Conservation (phyloP, 2,329 filamentous ascomycete genomes). For the Nemania bipapillata region DNA sequence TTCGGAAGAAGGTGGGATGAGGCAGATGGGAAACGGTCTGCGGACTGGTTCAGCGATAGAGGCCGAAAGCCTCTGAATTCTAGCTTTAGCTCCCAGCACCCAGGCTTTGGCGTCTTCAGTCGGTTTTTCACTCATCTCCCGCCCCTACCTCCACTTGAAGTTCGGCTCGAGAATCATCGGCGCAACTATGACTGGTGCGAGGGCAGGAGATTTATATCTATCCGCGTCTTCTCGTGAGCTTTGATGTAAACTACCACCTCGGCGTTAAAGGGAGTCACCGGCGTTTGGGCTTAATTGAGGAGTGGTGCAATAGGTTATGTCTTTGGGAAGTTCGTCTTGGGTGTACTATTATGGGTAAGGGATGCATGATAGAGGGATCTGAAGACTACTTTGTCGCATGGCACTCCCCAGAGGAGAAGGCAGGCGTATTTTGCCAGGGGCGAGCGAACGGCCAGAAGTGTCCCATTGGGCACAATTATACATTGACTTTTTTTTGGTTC, state of each 20-base stretch:
- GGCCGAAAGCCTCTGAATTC: not conserved
- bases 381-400: too few species aligned
- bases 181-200: slow-evolving; percentile 9
- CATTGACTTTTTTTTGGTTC: too few species aligned
- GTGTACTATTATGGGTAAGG: not conserved
- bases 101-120: slow-evolving; percentile 11
- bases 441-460: too few species aligned
- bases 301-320: not conserved
- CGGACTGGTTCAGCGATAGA: slow-evolving; percentile 15
- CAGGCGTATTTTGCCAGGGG: too few species aligned
- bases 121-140: slow-evolving; percentile 17
- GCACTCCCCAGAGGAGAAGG: too few species aligned
- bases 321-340: not conserved
- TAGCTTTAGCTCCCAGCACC: not conserved
- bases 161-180: not conserved
- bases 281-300: not conserved
- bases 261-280: not conserved
- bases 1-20: slow-evolving; percentile 10
- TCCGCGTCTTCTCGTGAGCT: slow-evolving; percentile 5
- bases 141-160: slow-evolving; percentile 10
- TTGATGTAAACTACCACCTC: not conserved
- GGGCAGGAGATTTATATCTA: slow-evolving; percentile 1
- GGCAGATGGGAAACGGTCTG: not conserved
- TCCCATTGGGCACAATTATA: too few species aligned
- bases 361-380: too few species aligned